Evolutionary conservation across 768 basidiomycete genomes (phyloP).

Genomic region (Dendrothele bispora): DNA sequence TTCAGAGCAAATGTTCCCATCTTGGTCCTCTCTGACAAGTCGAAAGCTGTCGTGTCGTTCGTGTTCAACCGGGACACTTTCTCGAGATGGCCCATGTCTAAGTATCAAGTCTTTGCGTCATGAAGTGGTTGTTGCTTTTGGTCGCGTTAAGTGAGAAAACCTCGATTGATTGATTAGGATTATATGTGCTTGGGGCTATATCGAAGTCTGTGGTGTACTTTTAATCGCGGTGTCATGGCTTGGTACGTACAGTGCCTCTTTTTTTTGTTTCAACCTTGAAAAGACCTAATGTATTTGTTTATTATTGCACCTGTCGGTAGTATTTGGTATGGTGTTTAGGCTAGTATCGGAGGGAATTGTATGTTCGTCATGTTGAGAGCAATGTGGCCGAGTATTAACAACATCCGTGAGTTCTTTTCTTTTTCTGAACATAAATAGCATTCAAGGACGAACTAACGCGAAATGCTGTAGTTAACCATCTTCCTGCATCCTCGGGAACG

Average conservation of each 20-base stretch:
- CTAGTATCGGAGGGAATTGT: slow-evolving; percentile 82
- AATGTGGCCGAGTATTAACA: slow-evolving; percentile 74
- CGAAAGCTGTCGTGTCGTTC: slow-evolving; percentile 68
- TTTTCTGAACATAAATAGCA: not conserved
- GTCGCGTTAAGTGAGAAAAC: slow-evolving; percentile 65
- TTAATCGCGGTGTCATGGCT: slow-evolving; percentile 73
- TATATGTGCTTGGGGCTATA: slow-evolving; percentile 76
- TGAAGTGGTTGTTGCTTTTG: slow-evolving; percentile 66
- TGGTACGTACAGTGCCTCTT: slow-evolving; percentile 46
- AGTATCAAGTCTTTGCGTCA: slow-evolving; percentile 52
- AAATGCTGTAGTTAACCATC: slow-evolving; percentile 67
- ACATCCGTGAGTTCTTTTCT: slow-evolving; percentile 49
- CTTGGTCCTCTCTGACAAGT: slow-evolving; percentile 52
- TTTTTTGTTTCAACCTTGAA: not conserved
- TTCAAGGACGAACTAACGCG: no score
- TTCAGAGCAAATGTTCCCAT: slow-evolving; percentile 57
- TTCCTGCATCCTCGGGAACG: slow-evolving; percentile 74
- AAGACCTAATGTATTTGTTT: slow-evolving; percentile 14
- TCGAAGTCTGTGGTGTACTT: slow-evolving; percentile 77
- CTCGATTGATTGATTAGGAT: no score
- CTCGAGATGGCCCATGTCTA: slow-evolving; percentile 63
- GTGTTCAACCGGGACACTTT: slow-evolving; percentile 54
- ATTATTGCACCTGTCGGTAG: slow-evolving; percentile 26
- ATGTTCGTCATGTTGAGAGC: slow-evolving; percentile 72
- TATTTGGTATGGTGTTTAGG: slow-evolving; percentile 78